Evolutionary conservation across 1,139 yeast genomes (phyloP).

Genomic region (Blastobotrys illinoisensis): DNA sequence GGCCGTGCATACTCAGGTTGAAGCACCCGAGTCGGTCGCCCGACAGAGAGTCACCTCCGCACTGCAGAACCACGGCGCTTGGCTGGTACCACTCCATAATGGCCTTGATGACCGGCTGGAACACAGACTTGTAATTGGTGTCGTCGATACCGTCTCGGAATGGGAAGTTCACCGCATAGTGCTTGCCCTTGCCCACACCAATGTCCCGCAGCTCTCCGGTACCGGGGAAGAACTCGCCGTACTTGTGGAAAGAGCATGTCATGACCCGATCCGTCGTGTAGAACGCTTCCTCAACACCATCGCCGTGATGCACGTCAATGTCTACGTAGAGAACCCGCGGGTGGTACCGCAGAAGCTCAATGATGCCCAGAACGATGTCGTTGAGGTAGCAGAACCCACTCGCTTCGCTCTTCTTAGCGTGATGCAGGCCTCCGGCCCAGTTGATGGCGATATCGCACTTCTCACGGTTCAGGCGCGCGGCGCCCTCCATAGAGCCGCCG

Average conservation of each 20-base stretch:
- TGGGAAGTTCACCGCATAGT: slow-evolving; percentile 84
- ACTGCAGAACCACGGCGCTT: slow-evolving; percentile 76
- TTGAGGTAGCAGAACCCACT: slow-evolving; percentile 92
- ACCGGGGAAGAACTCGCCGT: slow-evolving; percentile 95
- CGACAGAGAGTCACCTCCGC: slow-evolving; percentile 87
- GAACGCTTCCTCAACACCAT: slow-evolving; percentile 97
- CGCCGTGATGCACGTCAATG: slow-evolving; percentile 97
- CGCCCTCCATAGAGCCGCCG: slow-evolving; percentile 97
- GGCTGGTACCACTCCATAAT: slow-evolving; percentile 94
- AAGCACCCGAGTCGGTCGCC: slow-evolving; percentile 91
- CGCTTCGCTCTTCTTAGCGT: slow-evolving; percentile 93
- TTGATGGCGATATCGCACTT: slow-evolving; percentile 94
- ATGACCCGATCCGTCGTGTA: slow-evolving; percentile 94
- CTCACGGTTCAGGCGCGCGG: slow-evolving; percentile 85
- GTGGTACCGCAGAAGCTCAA: slow-evolving; percentile 83
- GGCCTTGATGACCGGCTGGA: slow-evolving; percentile 77
- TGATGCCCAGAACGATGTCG: slow-evolving; percentile 85
- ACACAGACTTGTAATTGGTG: slow-evolving; percentile 75
- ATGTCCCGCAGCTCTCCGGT: slow-evolving; percentile 87
- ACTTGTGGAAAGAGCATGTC: slow-evolving; percentile 97
- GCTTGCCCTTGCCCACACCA: slow-evolving; percentile 85
- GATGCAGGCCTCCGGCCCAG: slow-evolving; percentile 97
- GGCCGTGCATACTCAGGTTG: slow-evolving; percentile 87
- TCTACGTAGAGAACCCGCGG: slow-evolving; percentile 94
- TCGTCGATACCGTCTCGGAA: slow-evolving; percentile 91